These are phyloP conservation scores for Dendrothele bispora DNA, from an alignment of 768 basidiomycete species.

Conservation along the genomic window DNA sequence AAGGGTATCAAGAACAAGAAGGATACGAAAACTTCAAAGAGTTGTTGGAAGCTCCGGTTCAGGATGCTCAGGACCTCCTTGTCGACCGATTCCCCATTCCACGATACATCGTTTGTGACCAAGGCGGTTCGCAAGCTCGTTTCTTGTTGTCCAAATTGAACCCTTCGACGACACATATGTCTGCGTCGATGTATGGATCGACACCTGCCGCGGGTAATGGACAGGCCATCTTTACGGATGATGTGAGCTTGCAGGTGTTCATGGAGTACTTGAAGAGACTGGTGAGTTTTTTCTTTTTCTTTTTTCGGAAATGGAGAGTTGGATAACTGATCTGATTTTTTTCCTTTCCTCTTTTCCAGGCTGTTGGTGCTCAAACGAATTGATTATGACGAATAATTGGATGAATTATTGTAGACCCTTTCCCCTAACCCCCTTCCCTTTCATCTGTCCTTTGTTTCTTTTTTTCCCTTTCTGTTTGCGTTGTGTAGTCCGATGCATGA, in stretches of 20 bases:
- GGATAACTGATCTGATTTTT: background rate
- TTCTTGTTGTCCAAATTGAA: constrained; percentile 96
- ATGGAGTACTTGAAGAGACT: constrained; percentile 97
- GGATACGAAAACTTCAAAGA: constrained; percentile 99
- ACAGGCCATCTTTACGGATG: constrained; percentile 97
- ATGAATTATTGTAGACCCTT: too few relatives aligned
- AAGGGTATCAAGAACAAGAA: constrained; percentile 97
- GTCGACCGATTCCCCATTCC: constrained; percentile 97
- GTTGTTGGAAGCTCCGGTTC: constrained; percentile 80
- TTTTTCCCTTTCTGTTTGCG: too few relatives aligned
- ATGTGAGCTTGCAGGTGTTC: constrained; percentile 96
- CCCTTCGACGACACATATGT: constrained; percentile 98
- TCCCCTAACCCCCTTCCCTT: too few relatives aligned
- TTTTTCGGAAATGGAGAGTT: background rate
- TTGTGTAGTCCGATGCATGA: too few relatives aligned
- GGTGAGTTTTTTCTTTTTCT: constrained; percentile 42
- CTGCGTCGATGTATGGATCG: constrained; percentile 85
- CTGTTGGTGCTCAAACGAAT: constrained; percentile 70
- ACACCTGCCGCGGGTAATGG: constrained; percentile 65
- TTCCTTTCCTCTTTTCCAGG: constrained; percentile 32
- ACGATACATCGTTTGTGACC: constrained; percentile 96
- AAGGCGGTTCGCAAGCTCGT: constrained; percentile 96
- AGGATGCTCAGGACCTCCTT: constrained; percentile 94
- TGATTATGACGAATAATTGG: constrained; percentile 21
- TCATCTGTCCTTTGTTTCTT: too few relatives aligned